Base-by-base conservation (phyloP, 2,329 filamentous ascomycete genomes). In the Acephala macrosclerotiorum region DNA sequence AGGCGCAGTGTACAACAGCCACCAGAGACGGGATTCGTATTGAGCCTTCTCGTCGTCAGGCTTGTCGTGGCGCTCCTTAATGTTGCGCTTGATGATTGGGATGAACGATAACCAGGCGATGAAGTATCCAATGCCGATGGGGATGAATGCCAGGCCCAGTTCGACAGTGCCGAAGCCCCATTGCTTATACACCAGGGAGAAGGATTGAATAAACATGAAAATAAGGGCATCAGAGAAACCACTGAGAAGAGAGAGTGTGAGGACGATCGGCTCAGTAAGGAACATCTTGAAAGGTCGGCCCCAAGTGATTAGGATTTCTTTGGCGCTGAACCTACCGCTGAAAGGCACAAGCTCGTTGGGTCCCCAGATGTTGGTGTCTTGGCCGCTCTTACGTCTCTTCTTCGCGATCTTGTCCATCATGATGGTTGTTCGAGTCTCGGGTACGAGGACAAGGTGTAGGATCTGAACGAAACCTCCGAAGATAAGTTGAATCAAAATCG, bases 401-500 rank as follows among this genome's bases (percentile, higher is more conserved):
- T 93, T 93, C 33, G 93, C 93, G 65, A 94, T 92, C 1, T 82
- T 83, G 79, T 96, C 90, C 84, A 96, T 89, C 81, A 96, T 84
- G 67, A 94, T 86, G 4, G 90, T 93, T 0, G 88, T 86, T 60
- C 92, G 85, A 0, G 93, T 96, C 77, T 96, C 93, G 1, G 92
- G 92, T 1, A 96, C 92, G 8, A 87, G 82, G 65, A 91, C 74
- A 58, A 90, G 80, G 75, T 94, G 91, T 4, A 91, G 73, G 4
- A 86, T 20, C 74, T 94, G 91, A 2, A 93, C 87, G 38, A 87
- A 83, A 9, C 79, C 89, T 20, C 92, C 92, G 61, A 95, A 88
- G 71, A 94, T 93, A 68, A 95, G 85, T 77, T 94, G 91, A 66
- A 95, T 91, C 92, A 93, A 96, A 76, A 95, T 94, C 62, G 84